Base-by-base conservation (phyloP, 2,329 filamentous ascomycete genomes). In the Cytospora piceae region DNA sequence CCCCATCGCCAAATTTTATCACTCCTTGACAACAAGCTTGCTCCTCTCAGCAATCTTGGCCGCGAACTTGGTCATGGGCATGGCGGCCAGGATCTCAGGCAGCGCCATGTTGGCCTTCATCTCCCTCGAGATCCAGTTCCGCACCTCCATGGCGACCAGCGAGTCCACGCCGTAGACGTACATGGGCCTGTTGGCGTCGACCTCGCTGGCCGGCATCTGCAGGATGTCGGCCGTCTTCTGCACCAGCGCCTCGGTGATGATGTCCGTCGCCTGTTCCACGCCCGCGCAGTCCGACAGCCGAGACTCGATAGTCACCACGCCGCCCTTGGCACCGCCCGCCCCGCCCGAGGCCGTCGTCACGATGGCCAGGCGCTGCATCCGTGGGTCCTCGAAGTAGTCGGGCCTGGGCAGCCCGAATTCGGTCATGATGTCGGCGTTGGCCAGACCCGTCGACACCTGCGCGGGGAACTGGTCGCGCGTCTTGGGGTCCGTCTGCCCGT, bases 151-250 rank as follows among this genome's bases (percentile, higher is more conserved):
- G 9, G 65, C 65, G 20, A 60, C 54, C n/a, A 67, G 51, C 11
- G 65, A 67, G 56, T 67, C 65, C 17, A 67, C 58, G 11, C 65
- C 65, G n/a, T 64, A 67, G 5, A 53, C 57, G 46, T 67, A 64
- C 65, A 67, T 53, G 22, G 65, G 61, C 39, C 54, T 32, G 24
- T 55, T 60, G 27, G 57, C 49, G 57, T 67, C 65, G 42, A 67
- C 65, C 39, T 67, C 65, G 7, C 24, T 27, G 17, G 65, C 49
- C 8, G 61, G 57, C 60, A 63, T 64, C 56, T 64, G 65, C 31
- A 67, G 57, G 51, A 64, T 64, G 24, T 67, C 61, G 22, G 65
- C 65, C 22, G 58, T 61, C 53, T 59, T 55, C 34, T 64, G 49
- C 15, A 60, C 56, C 51, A 67, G 53, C 5, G 61, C 65, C 51